Base-by-base conservation (phyloP, 2,329 filamentous ascomycete species). In the Aulographum hederae region DNA sequence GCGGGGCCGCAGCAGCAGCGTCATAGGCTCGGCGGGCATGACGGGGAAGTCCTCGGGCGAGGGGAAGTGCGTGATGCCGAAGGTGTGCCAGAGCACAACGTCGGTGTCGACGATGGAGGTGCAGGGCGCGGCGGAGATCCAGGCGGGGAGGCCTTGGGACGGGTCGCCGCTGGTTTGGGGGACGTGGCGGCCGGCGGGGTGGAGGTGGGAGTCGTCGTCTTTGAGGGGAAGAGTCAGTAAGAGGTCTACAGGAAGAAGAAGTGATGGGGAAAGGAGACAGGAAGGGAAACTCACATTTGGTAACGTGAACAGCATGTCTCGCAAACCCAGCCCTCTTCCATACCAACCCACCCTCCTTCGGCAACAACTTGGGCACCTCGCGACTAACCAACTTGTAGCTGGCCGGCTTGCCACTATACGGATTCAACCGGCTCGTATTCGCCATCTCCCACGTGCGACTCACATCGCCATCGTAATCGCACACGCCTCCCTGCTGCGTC, bases 261-360 rank as follows among this genome's bases (percentile, higher is more conserved):
- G 25, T 43, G 40, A 15, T 25, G 23, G 17, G 25, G 18, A 18
- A 35, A 26, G 15, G 23, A 5, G 40, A 34, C 27, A 18, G 34
- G 17, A 30, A 32, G 11, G 6, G 30, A 37, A 11, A 53, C 72
- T 62, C 68, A 86, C 80, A 93, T 45, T 76, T 80, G 0, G 85
- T 93, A 6, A 93, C 84, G 47, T 89, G 79, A 2, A 93, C 73
- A 3, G 84, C 78, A 47, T 93, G 81, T 21, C 82, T 60, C 0
- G 85, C 81, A 44, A 93, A 94, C 0, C 77, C 81, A 2, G 84
- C 85, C 14, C 85, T 67, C 56, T 91, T 91, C 77, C 81, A 91
- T 5, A 91, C 84, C 16, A 94, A 51, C 2, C 78, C 73, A 2
- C 76, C 76, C 38, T 78, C 70, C 57, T 84, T 89, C 3, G 85